Conservation (phyloP, 805 yeast species). For the Suhomyces sp. region DNA sequence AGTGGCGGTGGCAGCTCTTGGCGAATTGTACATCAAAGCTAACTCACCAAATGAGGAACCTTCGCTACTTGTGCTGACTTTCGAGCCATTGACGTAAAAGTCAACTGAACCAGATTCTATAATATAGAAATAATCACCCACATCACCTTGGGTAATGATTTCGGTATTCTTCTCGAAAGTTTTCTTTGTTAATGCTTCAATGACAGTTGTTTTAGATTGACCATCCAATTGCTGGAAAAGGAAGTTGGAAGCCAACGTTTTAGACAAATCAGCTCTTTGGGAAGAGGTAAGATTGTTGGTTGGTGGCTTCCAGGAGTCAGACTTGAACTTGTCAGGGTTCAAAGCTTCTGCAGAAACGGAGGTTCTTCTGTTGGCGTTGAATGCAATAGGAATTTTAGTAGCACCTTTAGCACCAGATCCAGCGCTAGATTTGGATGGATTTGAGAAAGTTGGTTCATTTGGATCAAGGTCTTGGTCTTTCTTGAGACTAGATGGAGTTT, state of each 20-base stretch:
- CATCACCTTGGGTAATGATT: conserved; percentile 88
- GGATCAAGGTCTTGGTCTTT: conserved; percentile 10
- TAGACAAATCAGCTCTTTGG: conserved; percentile 66
- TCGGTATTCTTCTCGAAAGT: conserved; percentile 54
- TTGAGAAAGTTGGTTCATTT: conserved; percentile 13
- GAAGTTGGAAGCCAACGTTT: conserved; percentile 75
- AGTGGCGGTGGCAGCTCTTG: conserved; percentile 92
- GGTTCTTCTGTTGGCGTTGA: conserved; percentile 80
- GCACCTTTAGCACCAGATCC: conserved; percentile 22
- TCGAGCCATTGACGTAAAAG: conserved; percentile 65
- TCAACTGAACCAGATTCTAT: conserved; percentile 84
- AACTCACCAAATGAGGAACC: conserved; percentile 95
- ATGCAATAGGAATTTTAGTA: conserved; percentile 50
- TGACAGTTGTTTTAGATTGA: conserved; percentile 70
- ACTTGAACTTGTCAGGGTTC: conserved; percentile 66
- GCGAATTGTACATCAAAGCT: conserved; percentile 95
- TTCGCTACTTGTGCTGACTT: conserved; percentile 72
- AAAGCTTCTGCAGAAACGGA: conserved; percentile 88
- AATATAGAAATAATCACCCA: conserved; percentile 88
- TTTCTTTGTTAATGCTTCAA: conserved; percentile 81
- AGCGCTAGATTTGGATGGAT: conserved; percentile 11
- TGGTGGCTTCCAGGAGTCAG: conserved; percentile 73
- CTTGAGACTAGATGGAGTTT: conserved; percentile 9
- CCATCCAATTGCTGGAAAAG: conserved; percentile 80
- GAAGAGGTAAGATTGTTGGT: conserved; percentile 57